A percentile compares a stretch with the other conserved stretches of the same genome.
phyloP scores from a whole-genome alignment of 1,139 yeast species.

The Taphrina populina region DNA sequence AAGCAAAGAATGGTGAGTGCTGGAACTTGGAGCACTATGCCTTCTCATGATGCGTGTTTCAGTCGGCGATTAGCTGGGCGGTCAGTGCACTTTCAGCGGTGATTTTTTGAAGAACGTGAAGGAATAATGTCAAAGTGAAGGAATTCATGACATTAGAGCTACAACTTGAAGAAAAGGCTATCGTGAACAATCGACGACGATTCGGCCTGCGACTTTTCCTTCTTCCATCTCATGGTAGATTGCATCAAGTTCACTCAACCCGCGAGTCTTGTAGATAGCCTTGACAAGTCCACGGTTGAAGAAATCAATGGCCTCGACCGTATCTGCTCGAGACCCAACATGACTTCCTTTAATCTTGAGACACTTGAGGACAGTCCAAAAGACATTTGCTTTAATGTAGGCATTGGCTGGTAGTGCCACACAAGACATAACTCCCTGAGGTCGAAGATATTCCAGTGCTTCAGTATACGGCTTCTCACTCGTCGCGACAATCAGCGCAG shows the following conservation, averaged over 20 bases:
- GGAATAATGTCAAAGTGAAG: no score
- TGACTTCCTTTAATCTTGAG: constrained; percentile 69
- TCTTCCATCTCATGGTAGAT: constrained; percentile 68
- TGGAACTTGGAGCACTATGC: no score
- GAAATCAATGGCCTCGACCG: constrained; percentile 74
- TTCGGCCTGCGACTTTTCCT: constrained; percentile 69
- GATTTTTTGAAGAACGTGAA: no score
- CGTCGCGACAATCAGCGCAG: constrained; percentile 30
- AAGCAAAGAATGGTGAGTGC: no score
- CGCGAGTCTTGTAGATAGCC: constrained; percentile 67
- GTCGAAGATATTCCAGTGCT: constrained; percentile 22
- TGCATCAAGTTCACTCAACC: constrained; percentile 59
- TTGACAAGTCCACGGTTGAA: constrained; percentile 64
- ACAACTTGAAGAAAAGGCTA: no score
- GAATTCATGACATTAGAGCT: no score
- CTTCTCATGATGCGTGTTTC: no score
- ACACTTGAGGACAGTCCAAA: constrained; percentile 60
- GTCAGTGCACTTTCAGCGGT: no score
- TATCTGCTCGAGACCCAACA: constrained; percentile 78
- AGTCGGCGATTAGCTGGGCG: no score
- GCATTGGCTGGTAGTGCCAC: constrained; percentile 34
- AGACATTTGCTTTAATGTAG: constrained; percentile 23
- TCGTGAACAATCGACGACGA: constrained; percentile 28
- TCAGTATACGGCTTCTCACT: constrained; percentile 32
- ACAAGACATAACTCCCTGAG: constrained; percentile 33